These are phyloP conservation scores for Trifolium subterraneum DNA, from an alignment of 306 rosid genomes.

Conservation along the genomic window DNA sequence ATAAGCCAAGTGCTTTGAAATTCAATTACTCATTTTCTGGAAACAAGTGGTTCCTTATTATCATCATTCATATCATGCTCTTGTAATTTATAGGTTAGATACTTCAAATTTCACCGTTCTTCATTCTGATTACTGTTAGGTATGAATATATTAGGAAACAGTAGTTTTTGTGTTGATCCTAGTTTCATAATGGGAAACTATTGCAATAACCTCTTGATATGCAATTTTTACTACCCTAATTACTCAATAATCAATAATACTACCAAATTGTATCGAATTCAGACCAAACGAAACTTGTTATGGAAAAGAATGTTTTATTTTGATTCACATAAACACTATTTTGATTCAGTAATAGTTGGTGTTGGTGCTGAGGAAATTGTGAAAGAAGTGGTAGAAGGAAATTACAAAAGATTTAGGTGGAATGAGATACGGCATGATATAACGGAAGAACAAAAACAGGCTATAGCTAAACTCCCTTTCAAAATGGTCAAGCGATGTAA, in stretches of 20 bases:
- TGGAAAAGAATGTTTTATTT: conserved; percentile 35
- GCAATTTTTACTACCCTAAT: conserved; percentile 41
- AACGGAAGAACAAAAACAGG: conserved; percentile 60
- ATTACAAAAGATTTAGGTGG: conserved; percentile 60
- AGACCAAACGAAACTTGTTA: not conserved
- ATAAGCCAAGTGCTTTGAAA: not conserved
- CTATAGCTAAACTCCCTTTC: conserved; percentile 66
- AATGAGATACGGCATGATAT: conserved; percentile 50
- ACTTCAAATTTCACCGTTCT: conserved; percentile 22
- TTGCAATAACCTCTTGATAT: conserved; percentile 36
- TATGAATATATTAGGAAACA: conserved; percentile 29
- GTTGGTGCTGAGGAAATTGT: conserved; percentile 45
- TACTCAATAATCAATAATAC: conserved; percentile 37
- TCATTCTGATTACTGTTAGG: not conserved
- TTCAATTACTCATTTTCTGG: too few relatives aligned
- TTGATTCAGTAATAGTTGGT: conserved; percentile 39
- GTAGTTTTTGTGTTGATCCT: conserved; percentile 4
- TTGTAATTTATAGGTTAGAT: not conserved
- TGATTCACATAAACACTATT: conserved; percentile 35
- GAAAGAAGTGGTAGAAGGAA: conserved; percentile 44
- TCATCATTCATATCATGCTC: not conserved
- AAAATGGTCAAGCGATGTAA: conserved; percentile 72
- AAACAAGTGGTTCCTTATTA: not conserved
- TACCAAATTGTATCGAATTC: conserved; percentile 35
- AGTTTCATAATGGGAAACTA: conserved; percentile 48